A percentile compares a stretch with the other conserved stretches of the same genome.
Conservation (phyloP, 225 moss, liverwort and hornwort species). For the Bryoerythrophyllum caledonicum region DNA sequence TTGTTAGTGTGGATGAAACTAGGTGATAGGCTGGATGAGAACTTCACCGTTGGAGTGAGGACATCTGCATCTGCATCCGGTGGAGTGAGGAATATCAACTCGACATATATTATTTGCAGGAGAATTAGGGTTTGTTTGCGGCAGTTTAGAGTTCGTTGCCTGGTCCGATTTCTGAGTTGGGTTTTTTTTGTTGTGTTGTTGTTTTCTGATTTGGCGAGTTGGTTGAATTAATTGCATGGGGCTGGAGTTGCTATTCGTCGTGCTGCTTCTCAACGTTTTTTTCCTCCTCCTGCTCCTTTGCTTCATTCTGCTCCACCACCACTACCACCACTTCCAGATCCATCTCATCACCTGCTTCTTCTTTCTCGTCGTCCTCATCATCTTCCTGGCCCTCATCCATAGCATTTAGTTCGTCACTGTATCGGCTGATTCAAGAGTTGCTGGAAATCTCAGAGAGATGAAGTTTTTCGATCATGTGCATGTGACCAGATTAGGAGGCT, state of each 20-base stretch:
- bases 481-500: not conserved
- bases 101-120: not conserved
- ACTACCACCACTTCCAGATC: constrained; percentile 37
- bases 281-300: constrained; percentile 42
- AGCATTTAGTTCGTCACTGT: constrained; percentile 9
- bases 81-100: not conserved
- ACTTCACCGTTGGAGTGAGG: not conserved
- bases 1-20: not conserved
- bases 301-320: constrained; percentile 45
- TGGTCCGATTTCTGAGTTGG: not conserved
- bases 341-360: constrained; percentile 36
- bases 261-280: constrained; percentile 42
- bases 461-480: not conserved
- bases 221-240: constrained; percentile 7
- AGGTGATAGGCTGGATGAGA: not conserved
- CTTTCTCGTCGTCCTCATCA: constrained; percentile 26
- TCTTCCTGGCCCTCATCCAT: constrained; percentile 27
- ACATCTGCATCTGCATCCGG: no score
- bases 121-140: not conserved
- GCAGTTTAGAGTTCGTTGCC: not conserved
- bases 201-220: no score
- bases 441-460: not conserved
- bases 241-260: constrained; percentile 31
- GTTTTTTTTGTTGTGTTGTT: no score
- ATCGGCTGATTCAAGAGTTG: no score